Percentiles rank a stretch among this genome's conserved stretches.
Conservation (phyloP, 352 stramenopile genomes). For the Phytophthora boehmeriae region DNA sequence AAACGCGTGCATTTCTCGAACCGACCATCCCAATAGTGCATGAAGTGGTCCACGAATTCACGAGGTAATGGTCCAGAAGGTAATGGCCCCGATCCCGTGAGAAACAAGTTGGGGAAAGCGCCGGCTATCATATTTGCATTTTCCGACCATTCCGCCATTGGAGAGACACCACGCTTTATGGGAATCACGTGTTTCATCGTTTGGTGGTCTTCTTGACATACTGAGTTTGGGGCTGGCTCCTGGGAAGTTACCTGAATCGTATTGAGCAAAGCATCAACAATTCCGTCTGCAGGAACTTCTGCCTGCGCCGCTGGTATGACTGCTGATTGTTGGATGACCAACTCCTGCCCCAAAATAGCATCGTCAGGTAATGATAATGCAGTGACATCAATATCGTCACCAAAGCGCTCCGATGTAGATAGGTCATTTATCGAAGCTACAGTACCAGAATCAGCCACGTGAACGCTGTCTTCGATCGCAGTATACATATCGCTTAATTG, state of each 20-base stretch:
- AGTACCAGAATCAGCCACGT: neutral
- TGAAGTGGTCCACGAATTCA: conserved; percentile 5
- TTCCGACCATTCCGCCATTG: conserved; percentile 17
- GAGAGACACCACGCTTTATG: neutral
- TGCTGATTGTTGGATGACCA: neutral
- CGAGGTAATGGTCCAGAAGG: neutral
- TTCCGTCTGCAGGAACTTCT: neutral
- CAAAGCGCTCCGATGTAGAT: neutral
- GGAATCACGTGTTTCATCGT: neutral
- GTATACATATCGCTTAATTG: neutral
- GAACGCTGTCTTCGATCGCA: neutral
- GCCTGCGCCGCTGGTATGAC: conserved; percentile 2
- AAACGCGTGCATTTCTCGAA: conserved; percentile 12
- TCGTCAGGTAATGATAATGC: neutral
- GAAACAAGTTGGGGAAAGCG: conserved; percentile 18
- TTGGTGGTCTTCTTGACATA: neutral
- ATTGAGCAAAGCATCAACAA: conserved; percentile 3
- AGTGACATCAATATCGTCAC: neutral
- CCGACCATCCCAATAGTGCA: conserved; percentile 19
- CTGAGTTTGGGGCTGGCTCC: neutral
- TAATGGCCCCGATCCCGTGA: neutral
- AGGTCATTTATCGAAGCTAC: neutral
- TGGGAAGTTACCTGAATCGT: neutral
- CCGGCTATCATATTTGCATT: conserved; percentile 15
- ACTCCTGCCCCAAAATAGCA: neutral